Evolutionary conservation across 305 asterid genomes (phyloP).

Genomic region (Fraxinus ornus): DNA sequence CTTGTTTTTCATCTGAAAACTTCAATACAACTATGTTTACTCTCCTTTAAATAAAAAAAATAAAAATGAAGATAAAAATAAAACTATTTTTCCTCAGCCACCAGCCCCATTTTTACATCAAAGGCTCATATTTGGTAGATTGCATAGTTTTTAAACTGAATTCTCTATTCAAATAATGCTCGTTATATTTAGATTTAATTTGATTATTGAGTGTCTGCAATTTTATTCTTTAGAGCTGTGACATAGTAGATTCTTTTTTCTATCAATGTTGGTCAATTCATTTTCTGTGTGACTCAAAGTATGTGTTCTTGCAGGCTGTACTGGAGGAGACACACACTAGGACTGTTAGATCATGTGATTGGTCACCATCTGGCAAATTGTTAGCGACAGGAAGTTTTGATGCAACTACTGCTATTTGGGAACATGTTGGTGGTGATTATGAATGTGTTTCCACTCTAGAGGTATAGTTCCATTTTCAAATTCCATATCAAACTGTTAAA

Average conservation of each 20-base stretch:
- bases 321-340: conserved; percentile 83
- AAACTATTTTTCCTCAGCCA: neutral
- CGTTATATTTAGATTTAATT: neutral
- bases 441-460: conserved; percentile 78
- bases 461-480: conserved; percentile 37
- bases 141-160: neutral
- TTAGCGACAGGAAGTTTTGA: conserved; percentile 92
- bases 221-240: neutral
- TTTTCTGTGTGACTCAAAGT: neutral
- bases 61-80: neutral
- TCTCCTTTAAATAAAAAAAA: neutral
- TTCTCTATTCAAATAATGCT: neutral
- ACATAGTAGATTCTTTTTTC: neutral
- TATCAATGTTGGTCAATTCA: neutral
- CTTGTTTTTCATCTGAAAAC: neutral
- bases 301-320: conserved; percentile 53
- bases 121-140: neutral
- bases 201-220: neutral
- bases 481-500: neutral
- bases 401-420: conserved; percentile 89
- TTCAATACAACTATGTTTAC: neutral
- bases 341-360: conserved; percentile 90
- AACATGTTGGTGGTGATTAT: conserved; percentile 63
- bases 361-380: conserved; percentile 72
- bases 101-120: neutral